Percentiles rank a stretch among this genome's conserved stretches.
Conservation (phyloP, 2,329 filamentous ascomycete species). For the Fusarium agapanthi region DNA sequence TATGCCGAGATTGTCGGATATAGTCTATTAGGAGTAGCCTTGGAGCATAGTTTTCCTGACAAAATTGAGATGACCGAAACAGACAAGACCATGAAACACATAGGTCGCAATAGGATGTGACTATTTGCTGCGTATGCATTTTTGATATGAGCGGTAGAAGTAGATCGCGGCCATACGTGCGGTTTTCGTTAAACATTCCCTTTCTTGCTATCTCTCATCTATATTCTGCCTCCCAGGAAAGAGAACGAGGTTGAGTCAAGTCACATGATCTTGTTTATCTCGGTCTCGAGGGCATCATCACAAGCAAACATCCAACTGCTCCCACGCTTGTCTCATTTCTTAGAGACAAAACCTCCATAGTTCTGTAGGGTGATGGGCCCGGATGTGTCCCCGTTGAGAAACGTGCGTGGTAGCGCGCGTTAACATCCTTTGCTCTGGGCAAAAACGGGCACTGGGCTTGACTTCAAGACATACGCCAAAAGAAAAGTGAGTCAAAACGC, state of each 20-base stretch:
- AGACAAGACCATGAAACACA: not conserved
- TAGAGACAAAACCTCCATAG: not conserved
- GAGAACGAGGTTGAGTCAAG: not conserved
- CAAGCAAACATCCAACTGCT: not conserved
- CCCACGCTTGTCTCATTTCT: conserved; percentile 9
- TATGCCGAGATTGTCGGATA: not conserved
- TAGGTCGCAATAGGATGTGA: not conserved
- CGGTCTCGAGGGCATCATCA: not conserved
- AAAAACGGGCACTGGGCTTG: not conserved
- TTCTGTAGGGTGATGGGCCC: not conserved
- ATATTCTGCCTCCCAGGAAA: not conserved
- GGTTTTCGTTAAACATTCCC: not conserved
- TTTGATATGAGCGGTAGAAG: not conserved
- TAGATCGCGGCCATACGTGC: not conserved
- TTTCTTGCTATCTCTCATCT: not conserved
- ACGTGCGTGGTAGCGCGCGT: conserved; percentile 1
- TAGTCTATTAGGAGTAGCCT: not conserved
- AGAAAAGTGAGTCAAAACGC: conserved; percentile 7
- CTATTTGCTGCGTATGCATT: not conserved
- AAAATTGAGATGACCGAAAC: not conserved
- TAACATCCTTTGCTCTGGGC: not conserved
- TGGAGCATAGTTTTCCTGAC: not conserved
- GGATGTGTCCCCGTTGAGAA: conserved; percentile 3
- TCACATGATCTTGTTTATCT: conserved; percentile 10
- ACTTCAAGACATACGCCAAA: not conserved